A percentile compares a stretch with the other conserved stretches of the same genome.
Evolutionary conservation across 345 rosid genomes (phyloP).

Genomic region (Boechera retrofracta): DNA sequence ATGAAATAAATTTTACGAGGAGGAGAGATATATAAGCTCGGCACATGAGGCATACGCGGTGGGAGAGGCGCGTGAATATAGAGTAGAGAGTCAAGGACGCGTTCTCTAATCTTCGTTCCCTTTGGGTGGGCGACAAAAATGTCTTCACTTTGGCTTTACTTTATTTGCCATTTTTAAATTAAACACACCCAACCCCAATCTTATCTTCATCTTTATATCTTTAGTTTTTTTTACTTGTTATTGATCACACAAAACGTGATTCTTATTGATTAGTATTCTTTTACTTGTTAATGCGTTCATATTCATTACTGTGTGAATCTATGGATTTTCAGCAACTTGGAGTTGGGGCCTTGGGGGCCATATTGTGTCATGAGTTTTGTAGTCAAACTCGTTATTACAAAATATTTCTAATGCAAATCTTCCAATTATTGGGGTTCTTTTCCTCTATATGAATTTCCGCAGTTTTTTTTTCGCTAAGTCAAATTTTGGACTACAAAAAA

Average conservation of each 20-base stretch:
- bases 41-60: too few species aligned
- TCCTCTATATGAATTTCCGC: background rate
- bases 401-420: conserved; percentile 1
- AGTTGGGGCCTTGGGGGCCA: background rate
- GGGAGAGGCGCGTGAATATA: background rate
- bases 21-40: too few species aligned
- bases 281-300: background rate
- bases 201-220: background rate
- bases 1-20: background rate
- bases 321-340: conserved; percentile 27
- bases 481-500: background rate
- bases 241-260: conserved; percentile 35
- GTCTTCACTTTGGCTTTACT: conserved; percentile 9
- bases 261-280: background rate
- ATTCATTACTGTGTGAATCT: background rate
- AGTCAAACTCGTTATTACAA: conserved; percentile 13
- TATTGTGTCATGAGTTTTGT: conserved; percentile 4
- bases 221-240: background rate
- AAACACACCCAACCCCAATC: background rate
- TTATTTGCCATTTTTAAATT: conserved; percentile 11
- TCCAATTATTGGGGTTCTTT: conserved; percentile 2
- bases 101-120: conserved; percentile 29
- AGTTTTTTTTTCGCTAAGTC: background rate
- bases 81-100: conserved; percentile 36
- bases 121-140: conserved; percentile 36